Conservation (phyloP, 1,284 basidiomycete species). For the Heimioporus punctisporus region DNA sequence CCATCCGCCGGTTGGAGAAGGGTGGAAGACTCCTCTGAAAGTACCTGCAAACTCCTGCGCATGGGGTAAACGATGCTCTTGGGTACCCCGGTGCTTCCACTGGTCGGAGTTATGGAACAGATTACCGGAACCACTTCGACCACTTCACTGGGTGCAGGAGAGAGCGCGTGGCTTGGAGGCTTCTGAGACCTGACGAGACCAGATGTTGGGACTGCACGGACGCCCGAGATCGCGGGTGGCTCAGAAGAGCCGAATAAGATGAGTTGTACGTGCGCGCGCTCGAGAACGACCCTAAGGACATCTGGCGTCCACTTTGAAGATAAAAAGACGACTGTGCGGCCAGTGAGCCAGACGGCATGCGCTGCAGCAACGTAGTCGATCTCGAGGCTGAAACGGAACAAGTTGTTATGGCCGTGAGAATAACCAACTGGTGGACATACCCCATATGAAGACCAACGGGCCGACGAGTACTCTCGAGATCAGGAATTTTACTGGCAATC, state of each 20-base stretch:
- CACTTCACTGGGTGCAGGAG: constrained; percentile 15
- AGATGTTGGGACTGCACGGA: constrained; percentile 21
- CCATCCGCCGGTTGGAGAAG: constrained; percentile 26
- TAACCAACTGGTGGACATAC: constrained; percentile 5
- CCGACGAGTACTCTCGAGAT: constrained; percentile 20
- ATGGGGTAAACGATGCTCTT: constrained; percentile 34
- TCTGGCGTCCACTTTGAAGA: constrained; percentile 25
- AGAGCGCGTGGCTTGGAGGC: constrained; percentile 9
- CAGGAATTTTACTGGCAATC: constrained; percentile 22
- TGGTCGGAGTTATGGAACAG: constrained; percentile 32
- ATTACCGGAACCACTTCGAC: constrained; percentile 21
- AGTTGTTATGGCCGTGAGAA: neutral
- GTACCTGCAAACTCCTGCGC: constrained; percentile 23
- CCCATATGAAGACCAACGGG: constrained; percentile 27
- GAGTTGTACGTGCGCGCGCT: constrained; percentile 21
- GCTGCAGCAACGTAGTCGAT: constrained; percentile 30
- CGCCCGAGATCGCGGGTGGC: constrained; percentile 10
- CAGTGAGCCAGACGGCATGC: constrained; percentile 32
- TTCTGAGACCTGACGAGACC: constrained; percentile 9
- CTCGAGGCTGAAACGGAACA: constrained; percentile 20
- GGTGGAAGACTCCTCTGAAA: constrained; percentile 28
- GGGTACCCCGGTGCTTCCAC: constrained; percentile 31
- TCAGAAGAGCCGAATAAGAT: constrained; percentile 19
- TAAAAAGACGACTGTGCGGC: constrained; percentile 29
- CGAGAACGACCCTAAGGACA: constrained; percentile 20